Percentiles rank a stretch among this genome's conserved stretches.
phyloP scores from a whole-genome alignment of 257 asterid genomes.

The Nicotiana attenuata region DNA sequence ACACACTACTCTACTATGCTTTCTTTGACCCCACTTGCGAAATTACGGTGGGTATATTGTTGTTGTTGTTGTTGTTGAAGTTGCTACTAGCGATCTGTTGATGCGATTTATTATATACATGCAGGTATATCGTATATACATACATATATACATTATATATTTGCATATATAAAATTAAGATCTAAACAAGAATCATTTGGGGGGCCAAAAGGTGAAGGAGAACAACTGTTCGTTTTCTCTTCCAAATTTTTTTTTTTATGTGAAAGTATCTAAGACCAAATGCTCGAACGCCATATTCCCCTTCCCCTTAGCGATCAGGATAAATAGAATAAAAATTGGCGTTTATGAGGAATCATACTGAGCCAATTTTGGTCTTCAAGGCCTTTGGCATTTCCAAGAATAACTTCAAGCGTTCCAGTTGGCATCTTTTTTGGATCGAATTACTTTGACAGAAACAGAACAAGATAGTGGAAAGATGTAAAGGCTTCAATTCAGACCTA shows the following conservation, averaged over 20 bases:
- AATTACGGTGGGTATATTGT: too few relatives aligned
- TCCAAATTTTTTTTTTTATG: neutral
- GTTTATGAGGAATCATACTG: conserved; percentile 27
- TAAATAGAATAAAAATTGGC: neutral
- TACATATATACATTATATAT: neutral
- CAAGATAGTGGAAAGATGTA: neutral
- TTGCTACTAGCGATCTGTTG: neutral
- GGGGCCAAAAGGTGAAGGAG: neutral
- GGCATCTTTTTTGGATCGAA: conserved; percentile 41
- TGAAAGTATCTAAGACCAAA: neutral
- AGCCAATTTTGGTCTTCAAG: conserved; percentile 52
- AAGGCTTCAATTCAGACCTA: neutral
- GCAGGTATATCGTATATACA: too few relatives aligned
- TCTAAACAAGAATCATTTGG: neutral
- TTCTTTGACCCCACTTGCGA: too few relatives aligned
- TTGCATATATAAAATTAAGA: neutral
- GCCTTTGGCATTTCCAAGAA: conserved; percentile 71
- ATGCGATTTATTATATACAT: too few relatives aligned
- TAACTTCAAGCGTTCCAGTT: conserved; percentile 74
- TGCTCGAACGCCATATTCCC: too few relatives aligned
- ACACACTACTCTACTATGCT: too few relatives aligned
- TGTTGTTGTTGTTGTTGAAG: neutral
- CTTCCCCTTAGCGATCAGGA: neutral
- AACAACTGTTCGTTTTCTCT: neutral
- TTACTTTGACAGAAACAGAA: conserved; percentile 2